Base-by-base conservation (phyloP, 2,329 filamentous ascomycete species). In the Furcasterigmium furcatum region DNA sequence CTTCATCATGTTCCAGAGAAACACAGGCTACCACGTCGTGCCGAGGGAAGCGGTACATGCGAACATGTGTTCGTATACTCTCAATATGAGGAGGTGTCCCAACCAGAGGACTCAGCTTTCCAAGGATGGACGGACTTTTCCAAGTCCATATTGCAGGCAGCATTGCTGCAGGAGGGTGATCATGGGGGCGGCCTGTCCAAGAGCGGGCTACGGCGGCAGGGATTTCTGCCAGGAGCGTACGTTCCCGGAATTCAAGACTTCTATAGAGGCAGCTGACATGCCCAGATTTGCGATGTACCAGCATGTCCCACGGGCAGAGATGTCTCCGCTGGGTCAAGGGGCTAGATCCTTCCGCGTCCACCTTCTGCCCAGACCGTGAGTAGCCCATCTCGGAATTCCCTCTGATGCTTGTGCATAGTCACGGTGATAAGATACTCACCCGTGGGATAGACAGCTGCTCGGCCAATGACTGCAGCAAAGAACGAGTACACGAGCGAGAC, bases 371-470 rank as follows among this genome's bases (percentile, higher is more conserved):
- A 9, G 48, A 48, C 13, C 50, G 50, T 52, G 41, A n/a, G 38
- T 14, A 5, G 14, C 2, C 24, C 21, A 36, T 16, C 12, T 18
- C 21, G 10, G 3, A 7, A 10, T 5, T 9, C 9, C 2, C 9
- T 10, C 27, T 5, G n/a, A n/a, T n/a, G n/a, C n/a, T n/a, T n/a
- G n/a, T n/a, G n/a, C n/a, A n/a, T n/a, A n/a, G n/a, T n/a, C n/a
- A n/a, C n/a, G n/a, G n/a, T n/a, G n/a, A n/a, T n/a, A n/a, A n/a
- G n/a, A n/a, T n/a, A n/a, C n/a, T n/a, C n/a, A n/a, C n/a, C n/a
- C n/a, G n/a, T n/a, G n/a, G n/a, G n/a, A 16, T 10, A 64, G 62
- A 64, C 45, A 52, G 61, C n/a, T 64, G 60, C 38, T 45, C 39
- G 7, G 38, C 50, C n/a, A 47, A 43, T 9, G 52, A 46, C 20